Evolutionary conservation across 306 rosid genomes (phyloP), one percentile per base, ranked within the genome.

Genomic region (Pyrus betulifolia): DNA sequence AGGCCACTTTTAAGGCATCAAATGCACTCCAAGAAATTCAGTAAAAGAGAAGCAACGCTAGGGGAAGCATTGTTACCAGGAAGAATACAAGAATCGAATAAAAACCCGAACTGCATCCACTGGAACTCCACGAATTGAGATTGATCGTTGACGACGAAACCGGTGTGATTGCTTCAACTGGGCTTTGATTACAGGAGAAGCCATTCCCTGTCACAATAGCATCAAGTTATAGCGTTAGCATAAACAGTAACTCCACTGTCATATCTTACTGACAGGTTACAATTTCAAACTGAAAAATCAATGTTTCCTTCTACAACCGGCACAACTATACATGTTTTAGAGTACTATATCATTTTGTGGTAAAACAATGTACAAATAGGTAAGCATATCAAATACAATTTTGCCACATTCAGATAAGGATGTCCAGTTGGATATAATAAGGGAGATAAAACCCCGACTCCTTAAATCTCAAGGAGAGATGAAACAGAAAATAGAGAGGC

Each of bases 91-190:
- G 72, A 77, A 90, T 69, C 97, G 91, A 83, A 95, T 60, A 75
- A 95, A 95, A 76, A 78, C 92, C 71, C 86, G 92, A 54, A 95
- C 97, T 31, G 91, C 93, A 21, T 86, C 85, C 67, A 83, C 81
- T 57, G 96, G 92, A 80, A 92, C 91, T 57, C 98, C 98, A 19
- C 4, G 77, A 68, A 92, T 88, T 33, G 89, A 82, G 82, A 95
- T 86, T 63, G 81, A 63, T 78, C 72, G 79, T 78, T 66, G 78
- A 35, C 83, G 71, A 15, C 70, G 76, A 35, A 8, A 71, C 66
- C 75, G 76, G 28, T 65, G 76, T 70, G 88, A 84, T 79, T 78
- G 78, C 84, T 83, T 86, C 44, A 95, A 76, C 89, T 87, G 66
- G 80, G 84, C 87, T 74, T 76, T 86, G 11, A 95, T 65, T 44